Base-by-base conservation (phyloP, 2,329 filamentous ascomycete genomes). In the Fusarium sp. region DNA sequence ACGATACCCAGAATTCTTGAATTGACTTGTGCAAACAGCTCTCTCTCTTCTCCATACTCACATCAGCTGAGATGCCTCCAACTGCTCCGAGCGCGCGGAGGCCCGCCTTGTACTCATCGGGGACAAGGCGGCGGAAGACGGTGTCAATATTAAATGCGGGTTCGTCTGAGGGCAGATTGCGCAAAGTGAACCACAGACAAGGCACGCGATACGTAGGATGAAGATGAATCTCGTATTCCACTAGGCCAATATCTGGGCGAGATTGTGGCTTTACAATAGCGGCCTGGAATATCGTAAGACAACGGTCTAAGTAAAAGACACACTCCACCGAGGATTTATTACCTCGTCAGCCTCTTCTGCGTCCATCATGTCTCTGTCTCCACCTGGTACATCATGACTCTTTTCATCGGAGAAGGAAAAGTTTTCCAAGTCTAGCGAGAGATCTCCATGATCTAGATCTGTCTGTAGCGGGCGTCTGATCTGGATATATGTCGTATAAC, bases 151-250 rank as follows among this genome's bases (percentile, higher is more conserved):
- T 84, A 74, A 90, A 84, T 11, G 87, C 79, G 38, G 84, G 81
- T 68, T 89, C 87, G 62, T 84, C 83, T 51, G 82, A 79, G 16
- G 86, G 84, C 63, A 89, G 80, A 64, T 85, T 84, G 70, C 87
- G 85, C 73, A 93, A 79, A 58, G 83, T 87, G 81, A 95, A 93
- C 87, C 91, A 94, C 61, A 94, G 83, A 64, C 91, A 91, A 8
- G 92, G 92, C 49, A 90, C 87, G 66, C 86, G 86, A 79, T 94
- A 95, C 61, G 89, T 91, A 60, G 90, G 87, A 73, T 93, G 92
- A 65, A 91, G 83, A 74, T 92, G 85, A 73, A 94, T 88, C 78
- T 93, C 90, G 80, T 93, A 94, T 65, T 86, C 84, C 70, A 92
- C 87, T 73, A 84, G 81, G 60, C 81, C 81, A 67, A 77, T 77